Base-by-base conservation (phyloP, 345 rosid genomes). In the Heritiera littoralis region DNA sequence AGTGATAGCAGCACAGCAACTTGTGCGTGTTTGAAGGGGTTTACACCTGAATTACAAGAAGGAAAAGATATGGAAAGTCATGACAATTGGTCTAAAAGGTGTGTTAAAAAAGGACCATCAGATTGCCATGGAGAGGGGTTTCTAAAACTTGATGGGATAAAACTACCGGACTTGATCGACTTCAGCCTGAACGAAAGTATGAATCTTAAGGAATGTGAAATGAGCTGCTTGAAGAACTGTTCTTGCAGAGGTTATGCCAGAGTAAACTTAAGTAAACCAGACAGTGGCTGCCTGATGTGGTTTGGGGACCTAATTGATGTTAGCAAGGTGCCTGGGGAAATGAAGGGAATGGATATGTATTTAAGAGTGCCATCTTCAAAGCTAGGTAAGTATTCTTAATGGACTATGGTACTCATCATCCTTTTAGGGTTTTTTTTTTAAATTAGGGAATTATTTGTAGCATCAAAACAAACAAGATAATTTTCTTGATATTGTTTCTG, bases 281-380 rank as follows among this genome's bases (percentile, higher is more conserved):
- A 76, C 41, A 80, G 64, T 64, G 79, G 81, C 17, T 83, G 86
- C 46, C 35, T 80, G 75, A 63, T 72, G 41, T 83, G 80, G 85
- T 79, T 63, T 15, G 70, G 70, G 9, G 83, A 80, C 15, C 68
- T 83, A 54, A 66, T 83, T 13, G 83, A 83, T 30, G 40, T 76
- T 9, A 56, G 23, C n/a, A n/a, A 15, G 7, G 5, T 56, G 23
- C 1, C 61, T 3, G 61, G 9, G 5, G 61, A 56, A 17, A 56
- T 7, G 1, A n/a, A 6, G 61, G 61, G 7, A 56, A 6, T 1
- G 61, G 23, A 56, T 18, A 1, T 56, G 1, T 56, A 56, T 17
- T 0, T 56, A 56, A 15, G 59, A 54, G n/a, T 12, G n/a, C 59
- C 59, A 54, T 12, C 48, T 45, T 45, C 48, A 45, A 10, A 45